A percentile compares a stretch with the other conserved stretches of the same genome.
Evolutionary conservation across 1,139 yeast genomes (phyloP).

Genomic region (Blastobotrys apis): DNA sequence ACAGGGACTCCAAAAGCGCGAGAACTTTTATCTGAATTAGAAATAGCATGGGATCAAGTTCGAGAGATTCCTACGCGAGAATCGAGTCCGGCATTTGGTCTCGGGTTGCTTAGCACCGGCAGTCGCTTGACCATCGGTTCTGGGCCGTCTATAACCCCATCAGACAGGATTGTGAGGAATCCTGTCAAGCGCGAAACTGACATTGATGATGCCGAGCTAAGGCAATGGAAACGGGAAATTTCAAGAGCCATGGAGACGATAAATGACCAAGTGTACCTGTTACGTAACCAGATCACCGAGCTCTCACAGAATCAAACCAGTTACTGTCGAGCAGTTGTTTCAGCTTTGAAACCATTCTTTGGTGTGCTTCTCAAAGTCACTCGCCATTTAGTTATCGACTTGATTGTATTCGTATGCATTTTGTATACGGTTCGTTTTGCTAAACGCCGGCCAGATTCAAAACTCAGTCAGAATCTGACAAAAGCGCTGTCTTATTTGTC

Average conservation of each 20-base stretch:
- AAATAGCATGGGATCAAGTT: slow-evolving; percentile 71
- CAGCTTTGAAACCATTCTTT: not conserved
- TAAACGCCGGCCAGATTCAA: slow-evolving; percentile 3
- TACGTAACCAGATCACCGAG: slow-evolving; percentile 14
- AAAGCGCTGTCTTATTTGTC: too few relatives aligned
- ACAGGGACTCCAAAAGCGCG: slow-evolving; percentile 64
- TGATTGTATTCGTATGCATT: slow-evolving; percentile 8
- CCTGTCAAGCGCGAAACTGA: slow-evolving; percentile 5
- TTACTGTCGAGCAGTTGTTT: not conserved
- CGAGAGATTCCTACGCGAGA: slow-evolving; percentile 42
- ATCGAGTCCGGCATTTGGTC: slow-evolving; percentile 6
- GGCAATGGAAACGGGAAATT: slow-evolving; percentile 32
- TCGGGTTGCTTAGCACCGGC: slow-evolving; percentile 7
- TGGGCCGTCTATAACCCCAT: not conserved
- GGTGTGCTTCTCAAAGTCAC: slow-evolving; percentile 6
- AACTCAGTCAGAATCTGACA: too few relatives aligned
- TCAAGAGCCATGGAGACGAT: slow-evolving; percentile 32
- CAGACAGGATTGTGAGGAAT: not conserved
- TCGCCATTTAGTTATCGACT: slow-evolving; percentile 14
- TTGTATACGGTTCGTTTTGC: slow-evolving; percentile 13
- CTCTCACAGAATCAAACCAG: slow-evolving; percentile 9
- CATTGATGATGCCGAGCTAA: slow-evolving; percentile 18
- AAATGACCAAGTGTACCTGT: slow-evolving; percentile 27
- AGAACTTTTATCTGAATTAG: slow-evolving; percentile 61
- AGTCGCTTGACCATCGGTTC: not conserved